Base-by-base conservation (phyloP, 805 yeast species). In the Cyberlindnera galapagoensis region DNA sequence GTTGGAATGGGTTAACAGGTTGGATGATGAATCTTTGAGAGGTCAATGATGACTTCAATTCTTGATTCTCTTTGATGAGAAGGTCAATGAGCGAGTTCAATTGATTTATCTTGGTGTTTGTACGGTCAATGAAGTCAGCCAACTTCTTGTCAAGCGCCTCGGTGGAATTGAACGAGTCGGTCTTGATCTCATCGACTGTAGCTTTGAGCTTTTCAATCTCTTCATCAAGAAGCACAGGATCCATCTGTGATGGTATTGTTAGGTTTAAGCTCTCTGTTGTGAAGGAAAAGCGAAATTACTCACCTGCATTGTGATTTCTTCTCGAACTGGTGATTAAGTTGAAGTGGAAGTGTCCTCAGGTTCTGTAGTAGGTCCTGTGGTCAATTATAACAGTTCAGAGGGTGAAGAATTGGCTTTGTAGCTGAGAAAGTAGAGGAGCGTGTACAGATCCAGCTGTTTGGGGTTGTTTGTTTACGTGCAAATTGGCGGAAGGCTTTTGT, bases 11-110 rank as follows among this genome's bases (percentile, higher is more conserved):
- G 28, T 40, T 37, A 17, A 40, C 38, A 3, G 49, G 42, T 24
- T 49, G 51, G 22, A 44, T 38, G 5, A 47, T 38, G 21, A 46
- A 49, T 31, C 47, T 45, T 28, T 49, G 56, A 16, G 34, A 41
- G 1, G 45, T 26, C 5, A 51, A 27, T 9, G 43, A 24, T 4
- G 35, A 36, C 24, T 48, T 51, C 28, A 51, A 33, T 20, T 49
- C 51, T 31, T 42, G 49, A 33, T 51, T 51, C 18, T 51, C 56
- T 32, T 50, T 49, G 18, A 48, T 39, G 17, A 51, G 41, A 3
- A 38, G 26, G 12, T 51, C 54, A 10, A 48, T 38, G 10, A 49
- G 41, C 6, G 47, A 34, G 26, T 34, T 40, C 18, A 51, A 21
- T 25, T 48, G 47, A n/a, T 34, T 38, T 14, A 49, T 25, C 32